These are phyloP conservation scores for Mortierella sp. DNA, from an alignment of 371 early-diverging fungal species.

Conservation along the genomic window DNA sequence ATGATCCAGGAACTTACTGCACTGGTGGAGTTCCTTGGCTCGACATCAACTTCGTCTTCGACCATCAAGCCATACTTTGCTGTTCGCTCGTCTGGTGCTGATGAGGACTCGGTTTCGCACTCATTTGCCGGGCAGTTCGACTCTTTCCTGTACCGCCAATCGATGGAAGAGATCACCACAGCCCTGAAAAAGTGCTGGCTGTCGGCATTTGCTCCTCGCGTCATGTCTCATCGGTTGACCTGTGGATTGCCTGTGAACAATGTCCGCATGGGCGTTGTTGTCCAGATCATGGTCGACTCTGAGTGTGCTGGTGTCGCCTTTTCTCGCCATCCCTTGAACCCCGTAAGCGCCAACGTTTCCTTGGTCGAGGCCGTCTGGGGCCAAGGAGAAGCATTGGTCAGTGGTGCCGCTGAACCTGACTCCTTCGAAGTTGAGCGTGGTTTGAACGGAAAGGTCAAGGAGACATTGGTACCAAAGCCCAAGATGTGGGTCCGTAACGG, in stretches of 20 bases:
- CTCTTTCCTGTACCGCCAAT: slow-evolving; percentile 51
- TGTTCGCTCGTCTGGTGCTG: slow-evolving; percentile 56
- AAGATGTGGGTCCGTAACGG: slow-evolving; percentile 54
- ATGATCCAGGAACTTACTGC: slow-evolving; percentile 39
- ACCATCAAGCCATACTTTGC: slow-evolving; percentile 44
- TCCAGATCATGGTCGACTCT: slow-evolving; percentile 54
- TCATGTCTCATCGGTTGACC: slow-evolving; percentile 51
- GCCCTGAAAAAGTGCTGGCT: slow-evolving; percentile 55
- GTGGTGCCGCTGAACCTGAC: slow-evolving; percentile 53
- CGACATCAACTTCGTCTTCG: slow-evolving; percentile 16
- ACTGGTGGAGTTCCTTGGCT: slow-evolving; percentile 25
- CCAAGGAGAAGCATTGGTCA: slow-evolving; percentile 51
- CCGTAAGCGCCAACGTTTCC: slow-evolving; percentile 40
- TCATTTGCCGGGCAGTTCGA: slow-evolving; percentile 56
- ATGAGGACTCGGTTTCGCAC: slow-evolving; percentile 54
- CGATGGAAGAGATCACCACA: slow-evolving; percentile 44
- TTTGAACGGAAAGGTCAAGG: slow-evolving; percentile 41
- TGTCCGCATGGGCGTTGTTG: slow-evolving; percentile 54
- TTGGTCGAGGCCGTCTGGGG: slow-evolving; percentile 54
- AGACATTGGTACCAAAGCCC: slow-evolving; percentile 46
- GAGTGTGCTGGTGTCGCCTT: slow-evolving; percentile 54
- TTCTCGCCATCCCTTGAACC: slow-evolving; percentile 52
- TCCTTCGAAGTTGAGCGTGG: slow-evolving; percentile 52
- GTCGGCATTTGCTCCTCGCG: slow-evolving; percentile 54
- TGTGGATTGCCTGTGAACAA: slow-evolving; percentile 39